Percentiles rank a stretch among this genome's conserved stretches.
Conservation (phyloP, 2,329 filamentous ascomycete species). For the Pseudogymnoascus sp. region DNA sequence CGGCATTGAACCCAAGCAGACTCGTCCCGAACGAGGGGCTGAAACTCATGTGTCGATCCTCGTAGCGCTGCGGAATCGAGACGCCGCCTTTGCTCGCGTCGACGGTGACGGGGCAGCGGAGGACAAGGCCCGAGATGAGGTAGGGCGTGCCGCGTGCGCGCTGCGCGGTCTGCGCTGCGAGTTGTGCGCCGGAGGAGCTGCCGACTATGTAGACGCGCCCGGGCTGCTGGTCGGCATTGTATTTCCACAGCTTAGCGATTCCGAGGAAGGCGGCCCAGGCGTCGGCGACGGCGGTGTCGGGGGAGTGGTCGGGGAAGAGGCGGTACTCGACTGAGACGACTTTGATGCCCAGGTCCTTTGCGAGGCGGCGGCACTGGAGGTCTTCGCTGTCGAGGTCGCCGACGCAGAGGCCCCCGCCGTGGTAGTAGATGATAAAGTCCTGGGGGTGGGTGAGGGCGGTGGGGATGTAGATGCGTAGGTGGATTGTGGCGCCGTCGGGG, state of each 20-base stretch:
- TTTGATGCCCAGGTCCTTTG: conserved; percentile 25
- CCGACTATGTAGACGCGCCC: conserved; percentile 31
- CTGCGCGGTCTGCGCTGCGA: conserved; percentile 38
- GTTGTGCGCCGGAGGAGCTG: conserved; percentile 41
- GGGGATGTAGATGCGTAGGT: conserved; percentile 17
- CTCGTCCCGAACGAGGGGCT: conserved; percentile 29
- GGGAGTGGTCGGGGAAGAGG: conserved; percentile 35
- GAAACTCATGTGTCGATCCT: conserved; percentile 33
- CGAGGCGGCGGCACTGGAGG: conserved; percentile 37
- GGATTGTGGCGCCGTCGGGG: conserved; percentile 10
- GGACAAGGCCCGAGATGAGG: conserved; percentile 33
- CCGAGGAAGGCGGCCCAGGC: conserved; percentile 16
- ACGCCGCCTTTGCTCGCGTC: conserved; percentile 33
- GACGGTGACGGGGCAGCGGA: conserved; percentile 42
- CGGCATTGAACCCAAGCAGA: conserved; percentile 29
- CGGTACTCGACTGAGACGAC: conserved; percentile 42
- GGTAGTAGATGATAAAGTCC: conserved; percentile 37
- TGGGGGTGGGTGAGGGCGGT: conserved; percentile 6
- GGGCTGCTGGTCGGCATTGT: conserved; percentile 23
- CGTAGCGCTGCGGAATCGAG: conserved; percentile 32
- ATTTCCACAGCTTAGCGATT: conserved; percentile 14
- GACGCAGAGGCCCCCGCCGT: conserved; percentile 40
- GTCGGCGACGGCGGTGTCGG: conserved; percentile 3
- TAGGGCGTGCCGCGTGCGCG: conserved; percentile 14
- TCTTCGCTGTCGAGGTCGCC: conserved; percentile 44